These are phyloP conservation scores for Pyrus communis DNA, from an alignment of 306 rosid species.

Conservation along the genomic window DNA sequence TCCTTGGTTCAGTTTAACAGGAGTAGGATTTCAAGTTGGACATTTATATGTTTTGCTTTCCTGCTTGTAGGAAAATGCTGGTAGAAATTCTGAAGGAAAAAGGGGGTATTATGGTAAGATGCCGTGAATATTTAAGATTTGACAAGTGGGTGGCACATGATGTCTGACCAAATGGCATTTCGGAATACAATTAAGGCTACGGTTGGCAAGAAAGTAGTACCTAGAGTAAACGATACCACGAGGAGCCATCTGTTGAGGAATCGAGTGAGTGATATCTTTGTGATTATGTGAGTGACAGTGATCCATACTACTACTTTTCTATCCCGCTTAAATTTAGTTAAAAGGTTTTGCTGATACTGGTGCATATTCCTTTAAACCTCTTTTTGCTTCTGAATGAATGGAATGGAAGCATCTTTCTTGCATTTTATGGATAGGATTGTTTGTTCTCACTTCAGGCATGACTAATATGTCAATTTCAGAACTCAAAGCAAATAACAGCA, in stretches of 20 bases:
- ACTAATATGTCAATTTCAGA: background rate
- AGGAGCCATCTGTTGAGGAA: constrained; percentile 43
- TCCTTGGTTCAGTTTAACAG: background rate
- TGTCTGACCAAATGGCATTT: constrained; percentile 3
- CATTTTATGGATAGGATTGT: background rate
- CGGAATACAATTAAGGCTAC: constrained; percentile 42
- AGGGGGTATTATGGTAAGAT: constrained; percentile 40
- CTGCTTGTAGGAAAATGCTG: constrained; percentile 47
- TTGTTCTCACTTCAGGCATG: background rate
- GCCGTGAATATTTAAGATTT: constrained; percentile 7
- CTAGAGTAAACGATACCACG: constrained; percentile 29
- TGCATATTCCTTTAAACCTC: background rate
- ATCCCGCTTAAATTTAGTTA: background rate
- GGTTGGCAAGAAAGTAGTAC: constrained; percentile 31
- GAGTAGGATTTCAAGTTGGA: constrained; percentile 7
- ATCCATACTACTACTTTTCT: constrained; percentile 9
- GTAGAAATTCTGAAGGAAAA: constrained; percentile 24
- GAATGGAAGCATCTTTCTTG: background rate
- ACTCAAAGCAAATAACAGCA: background rate
- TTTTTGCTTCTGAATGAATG: constrained; percentile 2
- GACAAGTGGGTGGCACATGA: background rate
- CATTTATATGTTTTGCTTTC: constrained; percentile 8
- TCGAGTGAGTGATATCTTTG: constrained; percentile 65
- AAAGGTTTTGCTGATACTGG: background rate
- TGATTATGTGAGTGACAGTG: constrained; percentile 50